phyloP scores from a whole-genome alignment of 352 stramenopile species.

The Lagenidium giganteum region DNA sequence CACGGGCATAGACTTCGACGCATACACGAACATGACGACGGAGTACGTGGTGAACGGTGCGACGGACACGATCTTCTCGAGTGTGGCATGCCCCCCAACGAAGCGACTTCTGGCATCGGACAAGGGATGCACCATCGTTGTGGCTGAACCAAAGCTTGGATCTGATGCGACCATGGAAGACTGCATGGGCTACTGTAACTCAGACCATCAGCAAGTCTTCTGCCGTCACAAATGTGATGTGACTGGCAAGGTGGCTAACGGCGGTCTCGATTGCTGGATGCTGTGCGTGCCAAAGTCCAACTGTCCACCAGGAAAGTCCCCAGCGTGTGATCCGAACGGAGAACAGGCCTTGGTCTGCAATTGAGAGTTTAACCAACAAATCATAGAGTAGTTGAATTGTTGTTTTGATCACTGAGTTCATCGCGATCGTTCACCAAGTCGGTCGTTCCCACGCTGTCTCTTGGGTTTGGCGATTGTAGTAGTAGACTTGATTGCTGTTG shows the following conservation, averaged over 20 bases:
- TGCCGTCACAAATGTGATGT: too few species aligned
- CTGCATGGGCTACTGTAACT: slow-evolving; percentile 42
- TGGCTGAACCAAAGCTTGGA: neutral
- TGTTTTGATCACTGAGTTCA: too few species aligned
- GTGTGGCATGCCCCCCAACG: slow-evolving; percentile 40
- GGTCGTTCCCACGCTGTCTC: slow-evolving; percentile 46
- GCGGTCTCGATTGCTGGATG: slow-evolving; percentile 50
- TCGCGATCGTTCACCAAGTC: too few species aligned
- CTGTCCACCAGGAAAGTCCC: neutral
- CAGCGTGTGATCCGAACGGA: slow-evolving; percentile 5
- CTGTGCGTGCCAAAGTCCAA: slow-evolving; percentile 40
- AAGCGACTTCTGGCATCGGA: slow-evolving; percentile 38
- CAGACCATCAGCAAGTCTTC: too few species aligned
- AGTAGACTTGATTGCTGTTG: slow-evolving; percentile 41
- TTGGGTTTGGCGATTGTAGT: slow-evolving; percentile 54
- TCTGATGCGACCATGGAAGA: slow-evolving; percentile 14
- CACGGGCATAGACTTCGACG: slow-evolving; percentile 43
- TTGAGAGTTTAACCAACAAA: too few species aligned
- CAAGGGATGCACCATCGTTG: slow-evolving; percentile 35
- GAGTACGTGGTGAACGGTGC: slow-evolving; percentile 38
- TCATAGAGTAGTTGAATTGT: too few species aligned
- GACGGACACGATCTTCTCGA: slow-evolving; percentile 28
- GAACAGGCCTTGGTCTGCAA: slow-evolving; percentile 1
- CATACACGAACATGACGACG: slow-evolving; percentile 49
- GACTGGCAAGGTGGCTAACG: slow-evolving; percentile 15